Evolutionary conservation across 352 stramenopile genomes (phyloP).

Genomic region (Globisporangium abappressorium): DNA sequence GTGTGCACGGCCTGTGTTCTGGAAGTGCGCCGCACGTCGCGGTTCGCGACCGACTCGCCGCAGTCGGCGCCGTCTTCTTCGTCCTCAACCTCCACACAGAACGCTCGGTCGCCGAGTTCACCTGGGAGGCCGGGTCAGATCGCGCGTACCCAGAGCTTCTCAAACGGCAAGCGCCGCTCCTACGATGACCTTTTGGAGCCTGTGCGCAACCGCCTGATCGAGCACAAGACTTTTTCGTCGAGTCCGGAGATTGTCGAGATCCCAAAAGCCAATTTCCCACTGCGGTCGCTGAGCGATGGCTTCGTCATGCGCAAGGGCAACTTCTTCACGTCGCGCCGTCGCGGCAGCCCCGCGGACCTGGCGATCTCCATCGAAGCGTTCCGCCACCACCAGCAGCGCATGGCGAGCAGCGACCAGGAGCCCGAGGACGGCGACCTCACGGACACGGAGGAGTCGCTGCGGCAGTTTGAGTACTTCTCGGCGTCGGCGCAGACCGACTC

Average conservation of each 20-base stretch:
- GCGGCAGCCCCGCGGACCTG: conserved; percentile 65
- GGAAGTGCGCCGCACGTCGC: conserved; percentile 56
- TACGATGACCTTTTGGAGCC: conserved; percentile 72
- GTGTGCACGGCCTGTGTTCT: conserved; percentile 81
- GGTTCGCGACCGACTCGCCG: conserved; percentile 22
- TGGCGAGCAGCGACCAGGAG: conserved; percentile 41
- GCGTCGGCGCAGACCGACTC: conserved; percentile 16
- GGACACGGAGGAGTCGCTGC: conserved; percentile 47
- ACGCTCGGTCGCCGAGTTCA: not conserved
- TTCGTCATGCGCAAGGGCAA: conserved; percentile 68
- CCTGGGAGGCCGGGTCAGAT: not conserved
- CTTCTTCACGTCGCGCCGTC: conserved; percentile 59
- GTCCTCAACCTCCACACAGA: not conserved
- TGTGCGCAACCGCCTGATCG: conserved; percentile 68
- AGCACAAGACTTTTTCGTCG: conserved; percentile 81
- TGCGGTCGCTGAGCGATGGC: conserved; percentile 72
- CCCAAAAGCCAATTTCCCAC: conserved; percentile 61
- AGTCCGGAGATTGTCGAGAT: conserved; percentile 32
- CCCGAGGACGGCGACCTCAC: conserved; percentile 29
- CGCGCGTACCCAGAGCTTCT: conserved; percentile 49
- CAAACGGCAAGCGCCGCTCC: conserved; percentile 51
- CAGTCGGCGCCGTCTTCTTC: conserved; percentile 8
- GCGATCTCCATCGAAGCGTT: conserved; percentile 80
- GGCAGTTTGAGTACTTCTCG: conserved; percentile 35
- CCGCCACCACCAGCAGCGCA: conserved; percentile 57